Percentiles rank a stretch among this genome's conserved stretches.
Conservation (phyloP, 2,329 filamentous ascomycete species). For the Penicillium sp. region DNA sequence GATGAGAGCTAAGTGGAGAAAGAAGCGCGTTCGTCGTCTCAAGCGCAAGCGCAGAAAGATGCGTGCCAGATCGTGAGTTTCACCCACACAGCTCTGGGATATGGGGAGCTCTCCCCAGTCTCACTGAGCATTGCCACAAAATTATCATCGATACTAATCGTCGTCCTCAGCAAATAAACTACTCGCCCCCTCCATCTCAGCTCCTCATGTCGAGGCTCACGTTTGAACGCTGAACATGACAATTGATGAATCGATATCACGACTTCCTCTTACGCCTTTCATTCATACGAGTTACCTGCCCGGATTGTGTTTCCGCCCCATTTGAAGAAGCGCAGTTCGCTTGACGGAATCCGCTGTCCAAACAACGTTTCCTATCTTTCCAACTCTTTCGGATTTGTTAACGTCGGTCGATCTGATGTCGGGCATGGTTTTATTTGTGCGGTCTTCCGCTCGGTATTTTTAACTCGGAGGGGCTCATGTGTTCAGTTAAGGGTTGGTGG, state of each 20-base stretch:
- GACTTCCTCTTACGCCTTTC: conserved; percentile 25
- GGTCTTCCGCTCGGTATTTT: conserved; percentile 8
- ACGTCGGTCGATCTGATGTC: conserved; percentile 28
- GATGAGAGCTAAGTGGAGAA: conserved; percentile 99
- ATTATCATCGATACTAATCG: conserved; percentile 30
- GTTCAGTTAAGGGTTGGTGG: conserved; percentile 35
- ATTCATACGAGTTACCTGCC: conserved; percentile 21
- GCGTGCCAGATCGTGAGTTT: conserved; percentile 85
- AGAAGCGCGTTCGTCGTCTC: conserved; percentile 98
- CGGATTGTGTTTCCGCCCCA: conserved; percentile 16
- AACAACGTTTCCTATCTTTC: conserved; percentile 15
- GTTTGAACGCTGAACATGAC: conserved; percentile 40
- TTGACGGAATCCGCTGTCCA: conserved; percentile 30
- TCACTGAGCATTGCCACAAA: not conserved
- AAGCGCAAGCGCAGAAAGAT: conserved; percentile 99
- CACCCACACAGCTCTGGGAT: not conserved
- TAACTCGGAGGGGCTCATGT: conserved; percentile 29
- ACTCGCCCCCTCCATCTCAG: conserved; percentile 55
- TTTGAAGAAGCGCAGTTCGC: conserved; percentile 17
- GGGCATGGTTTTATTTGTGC: conserved; percentile 20
- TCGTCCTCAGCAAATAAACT: conserved; percentile 59
- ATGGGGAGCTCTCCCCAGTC: not conserved
- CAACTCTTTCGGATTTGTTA: conserved; percentile 29
- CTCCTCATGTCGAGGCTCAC: conserved; percentile 33
- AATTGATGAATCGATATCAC: conserved; percentile 31